Percentiles rank a stretch among this genome's conserved stretches.
Evolutionary conservation across 2,329 filamentous ascomycete species (phyloP).

Genomic region (Paecilomyces formosus): DNA sequence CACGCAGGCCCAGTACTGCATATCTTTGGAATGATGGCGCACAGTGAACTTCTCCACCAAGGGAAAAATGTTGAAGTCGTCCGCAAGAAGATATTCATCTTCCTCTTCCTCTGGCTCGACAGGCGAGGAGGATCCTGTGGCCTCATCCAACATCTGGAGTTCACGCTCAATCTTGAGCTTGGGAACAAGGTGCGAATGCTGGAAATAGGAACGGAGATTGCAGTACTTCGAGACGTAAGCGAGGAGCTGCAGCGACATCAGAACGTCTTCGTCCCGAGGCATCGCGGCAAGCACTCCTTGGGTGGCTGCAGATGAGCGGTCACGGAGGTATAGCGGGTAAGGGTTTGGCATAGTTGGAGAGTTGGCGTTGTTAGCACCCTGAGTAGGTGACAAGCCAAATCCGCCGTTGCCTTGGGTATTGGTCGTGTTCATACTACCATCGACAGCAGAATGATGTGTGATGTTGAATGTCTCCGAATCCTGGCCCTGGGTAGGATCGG

Average conservation of each 20-base stretch:
- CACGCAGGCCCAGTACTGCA: conserved; percentile 99
- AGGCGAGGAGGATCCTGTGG: conserved; percentile 39
- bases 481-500: conserved; percentile 74
- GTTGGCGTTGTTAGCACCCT: conserved; percentile 53
- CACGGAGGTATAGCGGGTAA: conserved; percentile 71
- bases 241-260: conserved; percentile 94
- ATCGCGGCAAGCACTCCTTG: conserved; percentile 78
- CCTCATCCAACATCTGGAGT: conserved; percentile 69
- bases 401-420: conserved; percentile 59
- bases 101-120: conserved; percentile 49
- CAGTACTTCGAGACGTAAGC: conserved; percentile 99
- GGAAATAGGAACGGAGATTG: conserved; percentile 90
- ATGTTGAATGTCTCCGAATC: conserved; percentile 91
- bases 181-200: conserved; percentile 87
- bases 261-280: conserved; percentile 92
- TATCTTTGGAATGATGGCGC: conserved; percentile 87
- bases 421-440: conserved; percentile 72
- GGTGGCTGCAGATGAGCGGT: conserved; percentile 61
- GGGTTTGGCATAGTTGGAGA: conserved; percentile 66
- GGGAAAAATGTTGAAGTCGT: conserved; percentile 97
- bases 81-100: conserved; percentile 82
- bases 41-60: conserved; percentile 98
- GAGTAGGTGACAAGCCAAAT: conserved; percentile 66
- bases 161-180: conserved; percentile 84
- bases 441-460: conserved; percentile 73